Base-by-base conservation (phyloP, 345 rosid species). In the Capsella bursapastoris region DNA sequence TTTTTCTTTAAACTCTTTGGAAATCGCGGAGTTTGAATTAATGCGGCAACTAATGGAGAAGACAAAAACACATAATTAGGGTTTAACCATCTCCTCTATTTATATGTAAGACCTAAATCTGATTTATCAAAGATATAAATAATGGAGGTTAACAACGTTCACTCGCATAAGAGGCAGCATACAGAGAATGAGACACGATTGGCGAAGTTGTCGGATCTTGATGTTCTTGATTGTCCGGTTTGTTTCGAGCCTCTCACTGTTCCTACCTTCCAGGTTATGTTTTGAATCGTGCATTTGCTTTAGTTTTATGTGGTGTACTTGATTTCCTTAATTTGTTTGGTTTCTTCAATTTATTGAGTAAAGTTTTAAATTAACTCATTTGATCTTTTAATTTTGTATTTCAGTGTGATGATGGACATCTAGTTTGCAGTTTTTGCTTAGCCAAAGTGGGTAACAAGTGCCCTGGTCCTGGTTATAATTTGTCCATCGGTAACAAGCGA, bases 331-430 rank as follows among this genome's bases (percentile, higher is more conserved):
- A 16, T 16, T 8, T 62, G 52, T 28, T 63, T 3, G 9, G n/a
- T 28, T 28, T 53, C 1, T 57, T 57, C 15, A 16, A 16, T 16
- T 18, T 57, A 2, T 15, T 0, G 2, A 34, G n/a, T 15, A 58
- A 13, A 5, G 15, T 0, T 59, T 18, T 10, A 37, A 8, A 0
- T 35, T 9, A 6, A 38, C 32, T 27, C 5, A 0, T 61, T 61
- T 6, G 10, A 2, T 13, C 2, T 43, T 12, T 41, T 27, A 6
- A 1, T 13, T 7, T 29, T 11, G 8, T 0, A 2, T n/a, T 28
- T 15, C 53, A 62, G 52, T 43, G 67, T 62, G 52, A 44, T 43
- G 25, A 63, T 44, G 67, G 67, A 63, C 67, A 63, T 63, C 0
- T 63, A 29, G 25, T 28, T 44, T 63, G 52, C 52, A 22, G 9